Conservation (phyloP, 345 rosid genomes). For the Salix koriyanagi region DNA sequence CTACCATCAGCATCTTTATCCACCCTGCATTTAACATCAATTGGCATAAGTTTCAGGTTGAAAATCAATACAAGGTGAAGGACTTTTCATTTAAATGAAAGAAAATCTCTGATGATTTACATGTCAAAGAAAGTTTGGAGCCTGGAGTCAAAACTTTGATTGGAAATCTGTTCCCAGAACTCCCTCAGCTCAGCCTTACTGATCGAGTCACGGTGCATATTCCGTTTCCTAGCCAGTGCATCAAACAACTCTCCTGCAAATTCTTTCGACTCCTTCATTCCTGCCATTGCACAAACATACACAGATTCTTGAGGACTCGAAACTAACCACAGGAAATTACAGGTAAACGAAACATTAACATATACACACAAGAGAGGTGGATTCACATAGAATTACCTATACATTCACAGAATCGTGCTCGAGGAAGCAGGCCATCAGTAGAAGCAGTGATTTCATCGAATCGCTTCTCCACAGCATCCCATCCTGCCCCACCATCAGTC, state of each 20-base stretch:
- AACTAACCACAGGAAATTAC: not conserved
- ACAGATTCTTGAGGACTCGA: not conserved
- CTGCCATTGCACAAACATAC: conserved; percentile 21
- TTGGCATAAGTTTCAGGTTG: not conserved
- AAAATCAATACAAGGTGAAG: not conserved
- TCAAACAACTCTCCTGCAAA: conserved; percentile 65
- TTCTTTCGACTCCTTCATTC: conserved; percentile 72
- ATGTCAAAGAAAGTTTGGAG: conserved; percentile 77
- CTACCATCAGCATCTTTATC: conserved; percentile 87
- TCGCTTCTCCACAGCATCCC: conserved; percentile 64
- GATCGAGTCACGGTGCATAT: conserved; percentile 50
- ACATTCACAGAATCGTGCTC: conserved; percentile 57
- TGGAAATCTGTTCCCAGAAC: conserved; percentile 73
- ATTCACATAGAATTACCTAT: conserved; percentile 35
- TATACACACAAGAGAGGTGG: not conserved
- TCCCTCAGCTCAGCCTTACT: conserved; percentile 43
- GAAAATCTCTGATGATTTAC: conserved; percentile 22
- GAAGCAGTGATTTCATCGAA: conserved; percentile 56
- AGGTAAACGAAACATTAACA: not conserved
- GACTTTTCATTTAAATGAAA: not conserved
- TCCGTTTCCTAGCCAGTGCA: conserved; percentile 56
- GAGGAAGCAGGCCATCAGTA: conserved; percentile 40
- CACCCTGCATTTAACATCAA: conserved; percentile 48
- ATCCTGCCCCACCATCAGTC: conserved; percentile 59
- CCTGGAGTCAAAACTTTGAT: conserved; percentile 72